Percentiles rank a stretch among this genome's conserved stretches.
Evolutionary conservation across 805 yeast species (phyloP).

Genomic region (Kazachstania bromeliacearum): DNA sequence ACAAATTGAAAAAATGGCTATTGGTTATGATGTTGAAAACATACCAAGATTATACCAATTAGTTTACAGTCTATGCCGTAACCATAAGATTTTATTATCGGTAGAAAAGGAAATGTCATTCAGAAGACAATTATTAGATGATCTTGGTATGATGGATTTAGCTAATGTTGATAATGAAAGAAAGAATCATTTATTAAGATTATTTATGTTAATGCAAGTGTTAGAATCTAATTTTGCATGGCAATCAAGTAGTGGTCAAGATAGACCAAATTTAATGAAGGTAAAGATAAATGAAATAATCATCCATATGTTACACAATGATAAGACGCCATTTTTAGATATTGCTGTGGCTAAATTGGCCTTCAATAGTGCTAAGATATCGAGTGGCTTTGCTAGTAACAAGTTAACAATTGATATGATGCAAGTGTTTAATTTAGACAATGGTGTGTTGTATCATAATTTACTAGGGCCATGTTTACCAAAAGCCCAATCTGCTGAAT

Average conservation of each 20-base stretch:
- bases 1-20: slow-evolving; percentile 51
- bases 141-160: slow-evolving; percentile 38
- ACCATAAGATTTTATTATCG: slow-evolving; percentile 33
- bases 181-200: slow-evolving; percentile 32
- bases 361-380: slow-evolving; percentile 51
- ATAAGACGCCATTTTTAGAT: slow-evolving; percentile 58
- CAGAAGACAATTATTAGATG: slow-evolving; percentile 41
- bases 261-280: slow-evolving; percentile 47
- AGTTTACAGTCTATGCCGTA: slow-evolving; percentile 41
- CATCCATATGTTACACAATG: slow-evolving; percentile 56
- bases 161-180: slow-evolving; percentile 33
- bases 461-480: slow-evolving; percentile 31
- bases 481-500: slow-evolving; percentile 2
- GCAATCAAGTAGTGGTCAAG: slow-evolving; percentile 20
- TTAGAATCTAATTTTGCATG: slow-evolving; percentile 29
- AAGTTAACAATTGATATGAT: slow-evolving; percentile 48
- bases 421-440: slow-evolving; percentile 59
- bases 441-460: slow-evolving; percentile 56
- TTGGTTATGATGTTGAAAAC: slow-evolving; percentile 65
- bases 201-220: slow-evolving; percentile 39
- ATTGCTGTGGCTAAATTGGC: slow-evolving; percentile 52
- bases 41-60: slow-evolving; percentile 39
- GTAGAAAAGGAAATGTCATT: slow-evolving; percentile 41
- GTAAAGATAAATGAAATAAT: slow-evolving; percentile 59
- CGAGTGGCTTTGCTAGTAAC: slow-evolving; percentile 61